Conservation (phyloP, 345 rosid species). For the Triadica sebifera region DNA sequence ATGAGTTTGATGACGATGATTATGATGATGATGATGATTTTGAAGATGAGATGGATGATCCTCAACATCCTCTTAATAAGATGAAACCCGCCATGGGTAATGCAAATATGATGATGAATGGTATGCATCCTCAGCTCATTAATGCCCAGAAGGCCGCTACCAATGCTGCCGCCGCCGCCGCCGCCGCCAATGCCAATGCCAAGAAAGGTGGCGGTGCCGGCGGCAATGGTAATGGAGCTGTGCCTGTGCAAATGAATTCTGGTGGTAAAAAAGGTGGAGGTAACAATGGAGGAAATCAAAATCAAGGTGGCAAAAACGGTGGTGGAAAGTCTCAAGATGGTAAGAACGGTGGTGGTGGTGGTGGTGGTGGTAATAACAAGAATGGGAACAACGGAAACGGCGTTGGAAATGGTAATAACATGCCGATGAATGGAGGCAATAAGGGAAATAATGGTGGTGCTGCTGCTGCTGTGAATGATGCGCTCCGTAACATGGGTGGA, state of each 20-base stretch:
- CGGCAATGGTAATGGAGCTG: slow-evolving; percentile 37
- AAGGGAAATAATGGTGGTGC: slow-evolving; percentile 47
- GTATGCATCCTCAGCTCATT: slow-evolving; percentile 49
- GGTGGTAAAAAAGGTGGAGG: slow-evolving; percentile 50
- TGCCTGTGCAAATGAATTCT: slow-evolving; percentile 34
- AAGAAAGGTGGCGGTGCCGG: slow-evolving; percentile 23
- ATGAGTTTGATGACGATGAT: slow-evolving; percentile 33
- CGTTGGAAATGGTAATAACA: slow-evolving; percentile 39
- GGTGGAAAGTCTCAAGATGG: slow-evolving; percentile 31
- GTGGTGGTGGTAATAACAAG: slow-evolving; percentile 24
- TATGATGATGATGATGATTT: slow-evolving; percentile 40
- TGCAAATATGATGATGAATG: slow-evolving; percentile 55
- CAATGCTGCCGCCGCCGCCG: slow-evolving; percentile 19
- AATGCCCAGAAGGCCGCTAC: slow-evolving; percentile 45
- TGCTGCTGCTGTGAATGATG: slow-evolving; percentile 38
- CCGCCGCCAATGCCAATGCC: slow-evolving; percentile 33
- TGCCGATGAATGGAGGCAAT: slow-evolving; percentile 41
- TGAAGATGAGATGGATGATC: slow-evolving; percentile 60
- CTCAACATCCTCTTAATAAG: slow-evolving; percentile 40
- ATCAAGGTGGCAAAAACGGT: slow-evolving; percentile 41
- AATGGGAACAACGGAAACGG: slow-evolving; percentile 33
- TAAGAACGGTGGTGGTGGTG: slow-evolving; percentile 3
- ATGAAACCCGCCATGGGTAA: slow-evolving; percentile 50
- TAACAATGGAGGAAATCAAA: slow-evolving; percentile 30
- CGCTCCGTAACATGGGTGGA: slow-evolving; percentile 43